Evolutionary conservation across 78 protist genomes (phyloP).

Genomic region (Planoprotostelium fungivorum): DNA sequence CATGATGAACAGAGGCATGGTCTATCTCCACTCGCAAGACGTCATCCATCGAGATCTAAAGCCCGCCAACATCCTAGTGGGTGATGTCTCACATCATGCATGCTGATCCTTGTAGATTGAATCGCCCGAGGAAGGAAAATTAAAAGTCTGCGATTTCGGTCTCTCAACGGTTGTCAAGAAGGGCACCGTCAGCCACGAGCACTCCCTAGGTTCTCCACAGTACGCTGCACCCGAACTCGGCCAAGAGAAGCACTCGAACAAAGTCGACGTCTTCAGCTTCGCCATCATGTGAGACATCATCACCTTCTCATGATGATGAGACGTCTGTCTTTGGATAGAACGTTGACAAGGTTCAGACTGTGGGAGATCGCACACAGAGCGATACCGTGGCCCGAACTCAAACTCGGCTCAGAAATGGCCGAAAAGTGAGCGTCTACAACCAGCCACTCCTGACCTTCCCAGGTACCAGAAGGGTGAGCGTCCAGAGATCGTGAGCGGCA

Average conservation of each 20-base stretch:
- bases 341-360: no score
- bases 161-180: not conserved
- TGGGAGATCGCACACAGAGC: not conserved
- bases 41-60: slow-evolving; percentile 64
- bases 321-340: not conserved
- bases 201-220: not conserved
- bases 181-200: not conserved
- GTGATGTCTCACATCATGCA: not conserved
- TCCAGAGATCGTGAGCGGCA: not conserved
- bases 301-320: no score
- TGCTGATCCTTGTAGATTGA: not conserved
- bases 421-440: not conserved
- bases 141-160: not conserved
- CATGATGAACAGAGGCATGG: not conserved
- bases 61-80: slow-evolving; percentile 45
- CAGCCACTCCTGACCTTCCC: not conserved
- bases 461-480: not conserved
- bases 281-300: not conserved
- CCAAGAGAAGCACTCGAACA: not conserved
- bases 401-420: not conserved
- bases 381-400: not conserved
- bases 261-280: not conserved
- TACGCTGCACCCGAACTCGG: not conserved
- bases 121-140: not conserved
- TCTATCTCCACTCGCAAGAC: slow-evolving; percentile 51